Conservation (phyloP, 2,329 filamentous ascomycete genomes). For the Tolypocladium pustulatum region DNA sequence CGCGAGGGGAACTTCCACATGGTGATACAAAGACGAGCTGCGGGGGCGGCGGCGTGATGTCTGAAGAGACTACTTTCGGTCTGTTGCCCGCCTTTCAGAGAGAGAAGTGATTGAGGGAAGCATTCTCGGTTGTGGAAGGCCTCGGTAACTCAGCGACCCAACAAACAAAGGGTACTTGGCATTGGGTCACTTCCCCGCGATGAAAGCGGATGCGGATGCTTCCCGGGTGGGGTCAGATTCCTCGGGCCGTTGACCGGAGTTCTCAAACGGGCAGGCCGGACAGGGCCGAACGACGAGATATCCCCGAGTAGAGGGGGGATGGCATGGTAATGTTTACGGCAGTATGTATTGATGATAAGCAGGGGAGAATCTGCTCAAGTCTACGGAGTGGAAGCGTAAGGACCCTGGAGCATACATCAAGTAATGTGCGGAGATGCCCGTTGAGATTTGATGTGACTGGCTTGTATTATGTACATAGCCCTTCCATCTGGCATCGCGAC, state of each 20-base stretch:
- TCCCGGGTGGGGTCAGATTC: background rate
- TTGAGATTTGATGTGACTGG: too few species aligned
- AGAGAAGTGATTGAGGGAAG: background rate
- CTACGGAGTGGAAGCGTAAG: too few species aligned
- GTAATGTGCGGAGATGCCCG: too few species aligned
- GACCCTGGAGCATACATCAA: too few species aligned
- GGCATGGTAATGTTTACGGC: too few species aligned
- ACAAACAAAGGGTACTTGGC: background rate
- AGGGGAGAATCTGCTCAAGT: too few species aligned
- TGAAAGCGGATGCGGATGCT: background rate
- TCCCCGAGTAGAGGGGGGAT: background rate
- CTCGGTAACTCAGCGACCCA: too few species aligned
- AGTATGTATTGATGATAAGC: too few species aligned
- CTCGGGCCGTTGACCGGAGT: background rate
- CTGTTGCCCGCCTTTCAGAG: background rate
- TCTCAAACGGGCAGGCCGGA: background rate
- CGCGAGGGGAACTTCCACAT: conserved; percentile 65
- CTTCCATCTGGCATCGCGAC: too few species aligned
- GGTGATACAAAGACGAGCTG: conserved; percentile 35
- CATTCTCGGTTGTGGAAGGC: too few species aligned
- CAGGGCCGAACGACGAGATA: background rate
- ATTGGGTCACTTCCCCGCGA: background rate
- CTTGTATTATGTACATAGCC: too few species aligned
- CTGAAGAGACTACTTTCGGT: background rate
- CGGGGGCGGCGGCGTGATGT: conserved; percentile 33